These are phyloP conservation scores for Cetraspora pellucida DNA, from an alignment of 192 early-diverging fungal species.

Conservation along the genomic window DNA sequence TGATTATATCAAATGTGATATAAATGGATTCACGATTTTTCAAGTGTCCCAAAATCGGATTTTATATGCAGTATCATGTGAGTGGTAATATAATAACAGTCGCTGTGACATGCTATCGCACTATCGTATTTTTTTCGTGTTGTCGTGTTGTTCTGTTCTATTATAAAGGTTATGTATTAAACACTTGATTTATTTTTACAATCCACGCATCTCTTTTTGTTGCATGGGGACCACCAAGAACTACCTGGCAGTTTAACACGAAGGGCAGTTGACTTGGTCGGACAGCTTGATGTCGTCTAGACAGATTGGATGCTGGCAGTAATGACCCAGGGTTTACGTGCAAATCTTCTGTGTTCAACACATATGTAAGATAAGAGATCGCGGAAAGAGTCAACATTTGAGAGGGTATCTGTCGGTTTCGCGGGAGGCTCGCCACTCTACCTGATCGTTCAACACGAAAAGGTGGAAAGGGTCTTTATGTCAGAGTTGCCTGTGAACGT, in stretches of 20 bases:
- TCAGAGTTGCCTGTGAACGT: slow-evolving; percentile 6
- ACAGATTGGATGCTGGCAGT: slow-evolving; percentile 7
- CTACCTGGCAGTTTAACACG: slow-evolving; percentile 14
- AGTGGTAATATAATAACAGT: too few relatives aligned
- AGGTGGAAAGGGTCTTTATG: background rate
- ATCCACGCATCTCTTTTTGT: slow-evolving; percentile 16
- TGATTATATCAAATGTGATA: too few relatives aligned
- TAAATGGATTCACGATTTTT: too few relatives aligned
- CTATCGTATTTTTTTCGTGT: too few relatives aligned
- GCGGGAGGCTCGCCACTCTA: slow-evolving; percentile 13
- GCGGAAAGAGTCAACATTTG: slow-evolving; percentile 7
- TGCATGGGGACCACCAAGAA: slow-evolving; percentile 19
- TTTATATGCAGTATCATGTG: too few relatives aligned
- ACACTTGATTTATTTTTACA: background rate
- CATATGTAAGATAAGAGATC: slow-evolving; percentile 13
- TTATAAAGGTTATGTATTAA: too few relatives aligned
- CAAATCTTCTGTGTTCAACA: slow-evolving; percentile 27
- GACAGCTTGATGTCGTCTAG: slow-evolving; percentile 16
- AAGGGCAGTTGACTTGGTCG: background rate
- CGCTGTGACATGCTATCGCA: too few relatives aligned
- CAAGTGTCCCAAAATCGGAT: too few relatives aligned
- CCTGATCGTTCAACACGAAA: slow-evolving; percentile 12
- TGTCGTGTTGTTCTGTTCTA: too few relatives aligned
- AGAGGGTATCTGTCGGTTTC: background rate
- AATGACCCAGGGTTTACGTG: slow-evolving; percentile 23